Conservation (phyloP, 768 basidiomycete species). For the Pulveroboletus sp. region DNA sequence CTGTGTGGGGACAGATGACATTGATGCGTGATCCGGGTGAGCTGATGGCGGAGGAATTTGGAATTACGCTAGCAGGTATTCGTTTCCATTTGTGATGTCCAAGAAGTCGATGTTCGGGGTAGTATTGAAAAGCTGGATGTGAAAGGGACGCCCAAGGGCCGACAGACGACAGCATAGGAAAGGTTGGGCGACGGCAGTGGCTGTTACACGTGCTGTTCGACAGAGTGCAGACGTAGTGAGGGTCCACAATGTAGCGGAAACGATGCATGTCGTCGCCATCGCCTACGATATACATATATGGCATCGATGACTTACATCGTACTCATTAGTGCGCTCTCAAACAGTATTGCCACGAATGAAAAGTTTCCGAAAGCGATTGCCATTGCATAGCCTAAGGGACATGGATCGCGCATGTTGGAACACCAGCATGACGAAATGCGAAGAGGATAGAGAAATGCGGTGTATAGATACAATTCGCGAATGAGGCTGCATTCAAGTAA, state of each 20-base stretch:
- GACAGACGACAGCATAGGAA: constrained; percentile 58
- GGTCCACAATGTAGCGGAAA: constrained; percentile 77
- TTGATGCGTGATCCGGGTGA: constrained; percentile 52
- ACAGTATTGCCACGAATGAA: too few species aligned
- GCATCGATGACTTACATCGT: too few species aligned
- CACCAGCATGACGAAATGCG: too few species aligned
- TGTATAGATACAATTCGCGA: too few species aligned
- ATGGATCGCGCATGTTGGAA: too few species aligned
- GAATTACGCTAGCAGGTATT: constrained; percentile 56
- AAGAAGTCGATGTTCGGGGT: constrained; percentile 82
- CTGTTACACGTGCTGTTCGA: constrained; percentile 69
- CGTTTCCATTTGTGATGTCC: constrained; percentile 74
- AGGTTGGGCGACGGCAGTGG: constrained; percentile 79
- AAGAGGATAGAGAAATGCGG: constrained; percentile 9
- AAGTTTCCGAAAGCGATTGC: too few species aligned
- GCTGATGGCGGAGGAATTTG: constrained; percentile 42
- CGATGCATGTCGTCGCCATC: constrained; percentile 71
- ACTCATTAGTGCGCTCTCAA: too few species aligned
- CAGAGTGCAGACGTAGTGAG: constrained; percentile 72
- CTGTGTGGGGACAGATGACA: constrained; percentile 66
- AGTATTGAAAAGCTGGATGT: constrained; percentile 51
- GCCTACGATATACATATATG: constrained; percentile 68
- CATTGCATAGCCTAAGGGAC: too few species aligned
- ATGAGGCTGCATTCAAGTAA: too few species aligned
- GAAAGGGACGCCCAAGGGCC: constrained; percentile 40